phyloP scores from a whole-genome alignment of 352 stramenopile species.

The Lagenidium giganteum region DNA sequence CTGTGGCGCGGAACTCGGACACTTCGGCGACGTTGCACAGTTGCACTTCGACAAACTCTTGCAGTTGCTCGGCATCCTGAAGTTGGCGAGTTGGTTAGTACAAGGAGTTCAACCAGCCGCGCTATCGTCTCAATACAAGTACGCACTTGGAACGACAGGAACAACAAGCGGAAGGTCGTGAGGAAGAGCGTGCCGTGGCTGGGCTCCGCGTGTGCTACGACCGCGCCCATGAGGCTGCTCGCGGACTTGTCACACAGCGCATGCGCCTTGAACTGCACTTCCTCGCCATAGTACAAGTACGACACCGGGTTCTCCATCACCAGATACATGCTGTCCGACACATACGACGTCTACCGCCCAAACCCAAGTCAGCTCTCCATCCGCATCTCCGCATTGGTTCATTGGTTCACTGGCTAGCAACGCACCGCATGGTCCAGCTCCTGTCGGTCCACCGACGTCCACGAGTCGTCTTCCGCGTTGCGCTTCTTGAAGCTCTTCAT shows the following conservation, averaged over 20 bases:
- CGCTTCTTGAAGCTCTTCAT: constrained; percentile 24
- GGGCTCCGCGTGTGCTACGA: constrained; percentile 8
- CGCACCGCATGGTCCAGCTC: constrained; percentile 74
- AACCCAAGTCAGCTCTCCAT: constrained; percentile 4
- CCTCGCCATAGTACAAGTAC: constrained; percentile 53
- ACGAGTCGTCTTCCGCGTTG: constrained; percentile 73
- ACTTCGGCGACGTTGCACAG: constrained; percentile 77
- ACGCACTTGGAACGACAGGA: constrained; percentile 65
- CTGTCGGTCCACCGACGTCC: constrained; percentile 76
- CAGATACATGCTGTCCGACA: constrained; percentile 79
- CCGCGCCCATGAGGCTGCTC: constrained; percentile 26
- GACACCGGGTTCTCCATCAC: constrained; percentile 62
- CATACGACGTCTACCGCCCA: constrained; percentile 47
- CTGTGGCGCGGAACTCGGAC: constrained; percentile 40
- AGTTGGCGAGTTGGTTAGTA: neutral
- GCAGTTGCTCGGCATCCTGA: constrained; percentile 8
- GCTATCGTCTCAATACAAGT: constrained; percentile 8
- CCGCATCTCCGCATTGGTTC: neutral
- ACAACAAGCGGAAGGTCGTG: constrained; percentile 66
- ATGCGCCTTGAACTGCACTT: constrained; percentile 68
- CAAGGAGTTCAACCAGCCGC: neutral
- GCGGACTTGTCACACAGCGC: constrained; percentile 61
- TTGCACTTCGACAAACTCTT: constrained; percentile 56
- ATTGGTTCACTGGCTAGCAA: neutral
- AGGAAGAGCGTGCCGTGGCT: constrained; percentile 70